Evolutionary conservation across 352 stramenopile genomes (phyloP).

Genomic region (Globisporangium recalcitrans): DNA sequence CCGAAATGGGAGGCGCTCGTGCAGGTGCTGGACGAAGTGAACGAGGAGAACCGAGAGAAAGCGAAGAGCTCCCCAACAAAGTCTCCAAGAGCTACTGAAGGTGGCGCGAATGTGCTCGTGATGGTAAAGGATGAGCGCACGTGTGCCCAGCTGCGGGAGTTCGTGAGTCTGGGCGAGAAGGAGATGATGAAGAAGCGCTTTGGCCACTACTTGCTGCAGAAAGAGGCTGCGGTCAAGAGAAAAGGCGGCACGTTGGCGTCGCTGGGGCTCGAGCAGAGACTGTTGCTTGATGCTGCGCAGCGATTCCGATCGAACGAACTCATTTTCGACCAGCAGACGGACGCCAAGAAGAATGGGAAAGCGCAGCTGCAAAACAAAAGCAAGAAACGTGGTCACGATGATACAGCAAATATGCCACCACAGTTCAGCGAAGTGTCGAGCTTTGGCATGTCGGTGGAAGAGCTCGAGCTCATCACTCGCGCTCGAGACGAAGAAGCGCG

Average conservation of each 20-base stretch:
- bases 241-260: slow-evolving; percentile 36
- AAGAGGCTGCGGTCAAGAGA: slow-evolving; percentile 47
- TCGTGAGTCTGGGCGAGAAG: slow-evolving; percentile 64
- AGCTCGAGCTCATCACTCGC: slow-evolving; percentile 47
- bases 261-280: slow-evolving; percentile 52
- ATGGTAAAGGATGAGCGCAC: slow-evolving; percentile 90
- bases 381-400: slow-evolving; percentile 19
- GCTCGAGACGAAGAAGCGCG: slow-evolving; percentile 15
- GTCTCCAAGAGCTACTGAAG: slow-evolving; percentile 22
- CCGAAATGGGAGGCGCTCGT: slow-evolving; percentile 93
- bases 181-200: slow-evolving; percentile 86
- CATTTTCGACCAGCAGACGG: slow-evolving; percentile 22
- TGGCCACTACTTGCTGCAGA: slow-evolving; percentile 72
- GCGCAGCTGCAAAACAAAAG: slow-evolving; percentile 11
- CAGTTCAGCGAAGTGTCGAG: slow-evolving; percentile 47
- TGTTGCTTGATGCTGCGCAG: slow-evolving; percentile 51
- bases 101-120: slow-evolving; percentile 59
- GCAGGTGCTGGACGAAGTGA: slow-evolving; percentile 91
- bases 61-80: not conserved
- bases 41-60: slow-evolving; percentile 32
- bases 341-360: slow-evolving; percentile 10
- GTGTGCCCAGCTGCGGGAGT: slow-evolving; percentile 76
- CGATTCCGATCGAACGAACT: slow-evolving; percentile 44
- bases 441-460: slow-evolving; percentile 66
- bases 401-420: not conserved